Base-by-base conservation (phyloP, 345 rosid genomes). In the Linum tenue region DNA sequence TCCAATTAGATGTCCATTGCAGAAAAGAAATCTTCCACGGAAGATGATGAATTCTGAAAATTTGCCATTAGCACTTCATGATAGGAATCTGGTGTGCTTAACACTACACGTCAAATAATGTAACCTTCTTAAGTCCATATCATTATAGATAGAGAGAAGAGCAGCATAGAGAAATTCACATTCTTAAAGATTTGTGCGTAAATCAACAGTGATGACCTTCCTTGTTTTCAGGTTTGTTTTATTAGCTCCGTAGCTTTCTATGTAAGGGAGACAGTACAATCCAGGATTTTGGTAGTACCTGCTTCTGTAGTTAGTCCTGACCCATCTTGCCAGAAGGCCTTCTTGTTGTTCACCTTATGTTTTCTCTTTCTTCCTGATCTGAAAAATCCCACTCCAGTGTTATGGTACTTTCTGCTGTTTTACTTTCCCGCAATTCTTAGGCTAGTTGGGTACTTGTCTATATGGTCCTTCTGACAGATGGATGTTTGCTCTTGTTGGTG, bases 31-130 rank as follows among this genome's bases (percentile, higher is more conserved):
- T 43, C 2, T 43, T 43, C 50, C 10, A 11, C 10, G 6, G 53
- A 15, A 48, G 31, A 22, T 48, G 9, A 12, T 9, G 53, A 48
- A 48, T 48, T 9, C 31, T 22, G 31, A 22, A 22, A 22, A 22
- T 48, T 48, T 48, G 9, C 53, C 53, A 48, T 48, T 48, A 2
- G 15, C 31, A 22, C 53, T 48, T 7, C 53, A 48, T 48, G 53
- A 15, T 48, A 48, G 53, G 41, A 57, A 37, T 59, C 62, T 56
- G 39, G 39, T 56, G n/a, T 37, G 64, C 62, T 71, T 51, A 9
- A 9, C 9, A 48, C 53, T 48, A 48, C 14, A 48, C 53, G 44
- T 41, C 44, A 4, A 41, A 8, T 48, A 48, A 48, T 48, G 9
- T 15, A 9, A 48, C 53, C 9, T 9, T 2, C 53, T 9, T 15